These are phyloP conservation scores for Paraglomus occultum DNA, from an alignment of 192 early-diverging fungal species.

Conservation along the genomic window DNA sequence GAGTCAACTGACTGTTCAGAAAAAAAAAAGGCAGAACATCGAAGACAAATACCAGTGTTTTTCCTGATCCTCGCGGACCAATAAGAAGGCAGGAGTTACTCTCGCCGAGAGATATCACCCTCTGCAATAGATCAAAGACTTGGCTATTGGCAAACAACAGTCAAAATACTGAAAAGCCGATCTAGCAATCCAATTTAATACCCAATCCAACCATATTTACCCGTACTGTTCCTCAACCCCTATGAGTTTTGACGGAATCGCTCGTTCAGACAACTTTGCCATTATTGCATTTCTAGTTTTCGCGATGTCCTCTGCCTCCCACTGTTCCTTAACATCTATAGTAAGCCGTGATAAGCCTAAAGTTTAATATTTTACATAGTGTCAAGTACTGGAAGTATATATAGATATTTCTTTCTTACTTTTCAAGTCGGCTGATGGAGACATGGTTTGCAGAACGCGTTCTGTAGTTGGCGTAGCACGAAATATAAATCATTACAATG, in stretches of 20 bases:
- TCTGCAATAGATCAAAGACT: slow-evolving; percentile 56
- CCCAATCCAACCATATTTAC: slow-evolving; percentile 18
- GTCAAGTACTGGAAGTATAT: too few relatives aligned
- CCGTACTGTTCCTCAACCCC: slow-evolving; percentile 51
- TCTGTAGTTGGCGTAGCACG: too few relatives aligned
- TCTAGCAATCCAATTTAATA: not conserved
- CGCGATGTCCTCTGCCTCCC: not conserved
- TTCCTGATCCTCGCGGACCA: slow-evolving; percentile 79
- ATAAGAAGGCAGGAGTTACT: slow-evolving; percentile 86
- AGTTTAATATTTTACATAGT: too few relatives aligned
- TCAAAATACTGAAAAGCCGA: not conserved
- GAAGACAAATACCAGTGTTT: slow-evolving; percentile 47
- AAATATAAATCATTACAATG: too few relatives aligned
- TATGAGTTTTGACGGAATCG: slow-evolving; percentile 38
- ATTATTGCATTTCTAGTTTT: slow-evolving; percentile 30
- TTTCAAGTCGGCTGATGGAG: too few relatives aligned
- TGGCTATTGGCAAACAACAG: slow-evolving; percentile 34
- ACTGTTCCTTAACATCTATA: too few relatives aligned
- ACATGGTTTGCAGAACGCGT: too few relatives aligned
- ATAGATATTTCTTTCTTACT: too few relatives aligned
- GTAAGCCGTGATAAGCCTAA: too few relatives aligned
- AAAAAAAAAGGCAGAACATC: not conserved
- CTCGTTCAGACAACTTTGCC: slow-evolving; percentile 38
- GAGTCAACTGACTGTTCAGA: slow-evolving; percentile 28
- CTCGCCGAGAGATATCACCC: slow-evolving; percentile 66